phyloP scores from a whole-genome alignment of 2,329 filamentous ascomycete species.

The Fusarium drepaniforme region DNA sequence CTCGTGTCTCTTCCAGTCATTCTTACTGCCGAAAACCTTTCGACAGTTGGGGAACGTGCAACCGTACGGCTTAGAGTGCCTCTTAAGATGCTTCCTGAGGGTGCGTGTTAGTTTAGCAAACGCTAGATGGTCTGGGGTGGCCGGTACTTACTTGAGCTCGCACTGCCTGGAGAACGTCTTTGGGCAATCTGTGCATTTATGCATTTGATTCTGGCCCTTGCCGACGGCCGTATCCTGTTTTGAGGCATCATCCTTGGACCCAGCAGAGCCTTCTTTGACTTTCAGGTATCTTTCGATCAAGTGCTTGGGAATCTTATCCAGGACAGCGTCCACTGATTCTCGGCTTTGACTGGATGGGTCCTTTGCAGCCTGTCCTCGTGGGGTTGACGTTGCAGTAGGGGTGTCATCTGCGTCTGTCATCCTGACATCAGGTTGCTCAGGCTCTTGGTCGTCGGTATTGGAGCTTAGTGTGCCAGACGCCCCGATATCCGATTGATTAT shows the following conservation, averaged over 20 bases:
- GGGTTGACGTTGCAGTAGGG: neutral
- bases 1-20: conserved; percentile 95
- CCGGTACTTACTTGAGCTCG: conserved; percentile 66
- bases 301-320: conserved; percentile 47
- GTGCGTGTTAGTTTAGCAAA: conserved; percentile 35
- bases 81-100: conserved; percentile 83
- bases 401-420: conserved; percentile 31
- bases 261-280: conserved; percentile 35
- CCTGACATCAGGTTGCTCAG: conserved; percentile 31
- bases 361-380: neutral
- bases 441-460: neutral
- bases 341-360: neutral
- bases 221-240: conserved; percentile 16
- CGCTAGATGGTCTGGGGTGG: neutral
- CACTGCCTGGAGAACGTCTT: conserved; percentile 64
- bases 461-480: neutral
- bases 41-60: conserved; percentile 80
- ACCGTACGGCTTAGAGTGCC: conserved; percentile 84
- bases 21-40: conserved; percentile 89
- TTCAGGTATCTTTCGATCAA: conserved; percentile 50
- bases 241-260: conserved; percentile 16
- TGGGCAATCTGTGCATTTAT: conserved; percentile 55
- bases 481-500: neutral
- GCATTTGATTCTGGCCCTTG: conserved; percentile 27
- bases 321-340: conserved; percentile 35